Base-by-base conservation (phyloP, 441 rosid genomes). In the Manihot esculenta region DNA sequence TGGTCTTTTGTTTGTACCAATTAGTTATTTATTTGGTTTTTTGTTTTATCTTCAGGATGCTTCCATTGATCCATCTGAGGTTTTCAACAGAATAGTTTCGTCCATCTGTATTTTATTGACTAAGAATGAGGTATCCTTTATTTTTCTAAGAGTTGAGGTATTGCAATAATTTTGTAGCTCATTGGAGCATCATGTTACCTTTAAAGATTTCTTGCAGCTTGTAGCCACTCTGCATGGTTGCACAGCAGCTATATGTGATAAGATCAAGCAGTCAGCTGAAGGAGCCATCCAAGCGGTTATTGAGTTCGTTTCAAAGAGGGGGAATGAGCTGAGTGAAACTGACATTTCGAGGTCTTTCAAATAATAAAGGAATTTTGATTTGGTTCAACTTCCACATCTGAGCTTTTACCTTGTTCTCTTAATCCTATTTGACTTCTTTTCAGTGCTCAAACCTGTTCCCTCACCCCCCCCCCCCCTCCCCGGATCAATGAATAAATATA, bases 51-150 rank as follows among this genome's bases (percentile, higher is more conserved):
- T 82, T 73, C 96, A 96, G 99, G 98, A 96, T 87, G 93, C 98
- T 76, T 96, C 99, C 58, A 96, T 96, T 74, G 99, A 96, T 81
- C 99, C 97, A 61, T 96, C 99, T 21, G 97, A 96, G 83, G 97
- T 96, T 84, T 93, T 91, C 70, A 93, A 96, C 85, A 86, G 99
- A 87, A 88, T 96, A 73, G 90, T 93, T 73, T 86, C 93, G 51
- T 93, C 98, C 66, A 76, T 88, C 63, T 89, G 97, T 85, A 76
- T 78, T 72, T 88, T 93, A 72, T 75, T 96, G 78, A 84, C 88
- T 15, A 86, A 82, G 81, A 88, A 89, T 47, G 99, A 96, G 98
- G 98, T 93, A 81, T 51, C 67, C 41, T 74, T 82, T 72, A 70
- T 71, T 58, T 72, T 75, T 47, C 18, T 71, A 42, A 51, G 65